Evolutionary conservation across 768 basidiomycete genomes (phyloP).

Genomic region (Termitomyces titanicus): DNA sequence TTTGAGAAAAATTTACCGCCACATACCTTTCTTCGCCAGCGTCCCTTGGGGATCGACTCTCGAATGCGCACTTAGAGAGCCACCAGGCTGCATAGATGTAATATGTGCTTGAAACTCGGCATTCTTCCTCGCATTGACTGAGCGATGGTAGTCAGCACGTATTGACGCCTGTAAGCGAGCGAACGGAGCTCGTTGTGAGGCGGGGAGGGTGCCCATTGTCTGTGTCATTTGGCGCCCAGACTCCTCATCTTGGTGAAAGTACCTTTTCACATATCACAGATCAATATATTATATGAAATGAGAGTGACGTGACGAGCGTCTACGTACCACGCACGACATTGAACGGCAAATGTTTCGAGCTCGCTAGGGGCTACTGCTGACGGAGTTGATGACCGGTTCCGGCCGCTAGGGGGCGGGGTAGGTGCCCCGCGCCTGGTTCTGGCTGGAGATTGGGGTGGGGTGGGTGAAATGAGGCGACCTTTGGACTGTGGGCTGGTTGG

Average conservation of each 20-base stretch:
- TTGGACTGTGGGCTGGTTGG: conserved; percentile 51
- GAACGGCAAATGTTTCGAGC: conserved; percentile 73
- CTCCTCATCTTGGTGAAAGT: conserved; percentile 77
- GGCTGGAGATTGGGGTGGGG: conserved; percentile 51
- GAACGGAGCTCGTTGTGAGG: conserved; percentile 84
- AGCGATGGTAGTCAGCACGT: conserved; percentile 80
- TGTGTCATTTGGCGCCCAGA: conserved; percentile 80
- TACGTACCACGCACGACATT: conserved; percentile 74
- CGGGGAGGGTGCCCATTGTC: conserved; percentile 72
- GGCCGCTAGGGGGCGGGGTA: conserved; percentile 53
- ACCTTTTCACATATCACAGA: conserved; percentile 49
- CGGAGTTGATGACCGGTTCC: conserved; percentile 69
- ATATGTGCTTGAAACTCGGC: conserved; percentile 87
- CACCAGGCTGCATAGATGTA: conserved; percentile 73
- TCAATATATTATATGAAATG: background rate
- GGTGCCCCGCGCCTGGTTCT: conserved; percentile 52
- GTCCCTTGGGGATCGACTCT: conserved; percentile 61
- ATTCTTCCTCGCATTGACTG: conserved; percentile 68
- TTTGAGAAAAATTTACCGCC: background rate
- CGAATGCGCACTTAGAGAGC: conserved; percentile 71
- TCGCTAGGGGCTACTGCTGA: conserved; percentile 63
- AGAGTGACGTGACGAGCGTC: background rate
- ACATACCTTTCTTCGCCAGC: conserved; percentile 63
- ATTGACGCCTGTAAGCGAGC: conserved; percentile 85
- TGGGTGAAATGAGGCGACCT: conserved; percentile 44